Conservation (phyloP, 768 basidiomycete species). For the Pulveroboletus sp. region DNA sequence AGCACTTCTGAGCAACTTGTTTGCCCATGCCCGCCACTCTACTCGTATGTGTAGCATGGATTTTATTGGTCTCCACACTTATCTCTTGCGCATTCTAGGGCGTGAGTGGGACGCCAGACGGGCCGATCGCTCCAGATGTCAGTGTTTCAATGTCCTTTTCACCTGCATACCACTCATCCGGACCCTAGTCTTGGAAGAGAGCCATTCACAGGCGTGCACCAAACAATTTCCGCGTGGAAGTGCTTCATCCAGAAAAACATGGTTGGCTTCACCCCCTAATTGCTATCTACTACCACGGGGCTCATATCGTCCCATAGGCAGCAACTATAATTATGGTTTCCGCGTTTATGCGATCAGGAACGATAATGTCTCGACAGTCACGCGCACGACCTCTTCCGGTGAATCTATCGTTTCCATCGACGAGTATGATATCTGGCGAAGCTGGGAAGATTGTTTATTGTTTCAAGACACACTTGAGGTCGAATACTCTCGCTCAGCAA, state of each 20-base stretch:
- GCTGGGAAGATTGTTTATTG: conserved; percentile 79
- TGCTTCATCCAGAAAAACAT: conserved; percentile 54
- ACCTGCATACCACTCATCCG: background rate
- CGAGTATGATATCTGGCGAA: conserved; percentile 72
- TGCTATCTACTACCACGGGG: background rate
- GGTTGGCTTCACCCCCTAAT: conserved; percentile 32
- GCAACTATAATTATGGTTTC: conserved; percentile 56
- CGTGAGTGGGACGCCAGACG: background rate
- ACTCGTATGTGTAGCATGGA: conserved; percentile 10
- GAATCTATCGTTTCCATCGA: conserved; percentile 33
- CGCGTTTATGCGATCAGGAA: conserved; percentile 44
- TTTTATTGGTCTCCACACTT: background rate
- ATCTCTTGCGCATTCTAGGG: conserved; percentile 8
- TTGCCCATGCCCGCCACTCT: background rate
- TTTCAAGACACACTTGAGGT: conserved; percentile 67
- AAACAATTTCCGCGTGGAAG: conserved; percentile 51
- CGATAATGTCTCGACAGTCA: conserved; percentile 27
- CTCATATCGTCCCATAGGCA: conserved; percentile 35
- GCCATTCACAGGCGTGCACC: conserved; percentile 60
- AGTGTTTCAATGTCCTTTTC: conserved; percentile 5
- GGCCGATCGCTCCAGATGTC: conserved; percentile 24
- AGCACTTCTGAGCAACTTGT: background rate
- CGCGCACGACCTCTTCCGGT: conserved; percentile 28
- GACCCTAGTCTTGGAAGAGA: conserved; percentile 51
- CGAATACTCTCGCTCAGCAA: conserved; percentile 59